Percentiles rank a stretch among this genome's conserved stretches.
Evolutionary conservation across 148 eudicot genomes (phyloP).

Genomic region (Nyssa sinensis): DNA sequence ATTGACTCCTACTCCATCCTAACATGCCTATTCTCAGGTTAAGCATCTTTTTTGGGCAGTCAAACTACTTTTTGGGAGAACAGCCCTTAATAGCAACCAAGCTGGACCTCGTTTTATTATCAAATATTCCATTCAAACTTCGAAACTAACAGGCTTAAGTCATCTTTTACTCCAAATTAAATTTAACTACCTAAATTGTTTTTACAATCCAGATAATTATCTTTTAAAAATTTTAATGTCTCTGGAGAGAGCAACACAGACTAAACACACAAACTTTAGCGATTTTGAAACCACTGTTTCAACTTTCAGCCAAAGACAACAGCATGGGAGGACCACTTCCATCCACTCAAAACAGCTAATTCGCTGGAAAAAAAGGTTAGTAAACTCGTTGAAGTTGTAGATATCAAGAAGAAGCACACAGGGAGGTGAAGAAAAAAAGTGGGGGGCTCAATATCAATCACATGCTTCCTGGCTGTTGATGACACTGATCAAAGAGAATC

Average conservation of each 20-base stretch:
- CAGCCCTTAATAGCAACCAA: not conserved
- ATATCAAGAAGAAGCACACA: not conserved
- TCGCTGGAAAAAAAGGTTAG: not conserved
- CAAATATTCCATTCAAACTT: not conserved
- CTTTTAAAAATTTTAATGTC: too few species aligned
- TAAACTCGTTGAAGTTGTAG: not conserved
- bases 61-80: not conserved
- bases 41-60: not conserved
- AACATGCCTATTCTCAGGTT: not conserved
- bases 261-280: not conserved
- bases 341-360: too few species aligned
- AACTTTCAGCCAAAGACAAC: constrained; percentile 5
- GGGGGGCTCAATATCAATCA: too few species aligned
- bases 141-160: not conserved
- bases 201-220: too few species aligned
- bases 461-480: too few species aligned
- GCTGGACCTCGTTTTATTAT: not conserved
- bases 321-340: not conserved
- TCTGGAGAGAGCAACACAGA: not conserved
- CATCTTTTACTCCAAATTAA: not conserved
- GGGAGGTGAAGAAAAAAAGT: too few species aligned
- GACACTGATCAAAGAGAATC: not conserved
- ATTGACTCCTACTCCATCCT: not conserved
- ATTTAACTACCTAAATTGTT: too few species aligned
- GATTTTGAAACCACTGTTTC: not conserved